Percentiles rank a stretch among this genome's conserved stretches.
Conservation (phyloP, 2,329 filamentous ascomycete species). For the Massarina eburnea region DNA sequence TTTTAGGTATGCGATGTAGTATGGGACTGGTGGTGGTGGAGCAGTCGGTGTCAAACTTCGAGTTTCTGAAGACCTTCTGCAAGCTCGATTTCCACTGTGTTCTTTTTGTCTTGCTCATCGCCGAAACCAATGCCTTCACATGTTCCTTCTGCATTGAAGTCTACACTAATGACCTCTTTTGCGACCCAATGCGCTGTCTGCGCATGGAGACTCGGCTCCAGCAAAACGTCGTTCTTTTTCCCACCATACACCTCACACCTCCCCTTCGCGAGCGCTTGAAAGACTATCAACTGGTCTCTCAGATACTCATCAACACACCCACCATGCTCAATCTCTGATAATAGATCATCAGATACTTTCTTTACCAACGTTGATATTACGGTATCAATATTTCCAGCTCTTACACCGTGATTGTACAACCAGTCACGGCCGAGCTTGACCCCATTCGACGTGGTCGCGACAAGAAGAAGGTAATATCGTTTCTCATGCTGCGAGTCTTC, state of each 20-base stretch:
- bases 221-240: slow-evolving; percentile 16
- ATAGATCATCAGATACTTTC: slow-evolving; percentile 48
- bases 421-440: slow-evolving; percentile 56
- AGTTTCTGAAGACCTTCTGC: slow-evolving; percentile 5
- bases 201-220: slow-evolving; percentile 48
- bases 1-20: slow-evolving; percentile 39
- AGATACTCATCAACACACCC: slow-evolving; percentile 58
- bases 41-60: not conserved
- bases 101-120: not conserved
- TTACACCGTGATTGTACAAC: slow-evolving; percentile 45
- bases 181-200: slow-evolving; percentile 51
- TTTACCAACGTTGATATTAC: slow-evolving; percentile 44
- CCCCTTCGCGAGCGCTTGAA: slow-evolving; percentile 57
- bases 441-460: slow-evolving; percentile 53
- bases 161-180: slow-evolving; percentile 40
- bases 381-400: slow-evolving; percentile 21
- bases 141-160: slow-evolving; percentile 39
- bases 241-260: slow-evolving; percentile 39
- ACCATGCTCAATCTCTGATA: slow-evolving; percentile 48
- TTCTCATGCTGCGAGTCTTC: slow-evolving; percentile 49
- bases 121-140: slow-evolving; percentile 36
- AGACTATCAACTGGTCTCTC: slow-evolving; percentile 62
- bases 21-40: not conserved
- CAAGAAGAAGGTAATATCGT: slow-evolving; percentile 57
- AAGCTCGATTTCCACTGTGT: slow-evolving; percentile 2